phyloP scores from a whole-genome alignment of 176 grass and related monocot genomes.

The Hordeum marinum region DNA sequence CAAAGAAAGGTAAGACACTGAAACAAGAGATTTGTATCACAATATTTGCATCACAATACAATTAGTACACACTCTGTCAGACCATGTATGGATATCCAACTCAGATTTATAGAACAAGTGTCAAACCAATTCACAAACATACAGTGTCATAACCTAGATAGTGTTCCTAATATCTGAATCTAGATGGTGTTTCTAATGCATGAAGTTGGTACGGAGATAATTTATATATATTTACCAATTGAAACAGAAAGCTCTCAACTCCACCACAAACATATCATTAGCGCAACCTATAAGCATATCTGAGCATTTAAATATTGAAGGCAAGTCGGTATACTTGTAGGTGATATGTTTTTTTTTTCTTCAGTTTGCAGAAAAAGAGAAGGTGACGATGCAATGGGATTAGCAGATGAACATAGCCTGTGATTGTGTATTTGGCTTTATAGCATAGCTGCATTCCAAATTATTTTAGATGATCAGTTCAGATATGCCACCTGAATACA shows the following conservation, averaged over 20 bases:
- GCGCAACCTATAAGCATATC: background rate
- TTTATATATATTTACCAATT: background rate
- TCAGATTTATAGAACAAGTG: background rate
- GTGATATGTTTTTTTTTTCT: no score
- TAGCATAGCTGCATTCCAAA: background rate
- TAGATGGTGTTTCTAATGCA: background rate
- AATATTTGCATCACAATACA: background rate
- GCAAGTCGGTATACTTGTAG: background rate
- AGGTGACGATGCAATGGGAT: background rate
- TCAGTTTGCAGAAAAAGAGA: background rate
- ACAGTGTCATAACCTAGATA: background rate
- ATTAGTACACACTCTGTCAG: background rate
- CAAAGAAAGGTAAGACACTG: background rate
- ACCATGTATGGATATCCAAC: background rate
- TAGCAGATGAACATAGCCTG: background rate
- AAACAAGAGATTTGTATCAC: constrained; percentile 14
- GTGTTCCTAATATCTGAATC: background rate
- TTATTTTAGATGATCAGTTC: background rate
- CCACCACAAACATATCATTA: background rate
- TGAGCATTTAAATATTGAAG: background rate
- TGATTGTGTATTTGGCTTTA: background rate
- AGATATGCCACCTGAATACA: background rate
- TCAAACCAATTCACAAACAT: background rate
- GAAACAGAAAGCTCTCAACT: background rate
- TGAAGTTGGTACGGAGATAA: background rate